Evolutionary conservation across 2,329 filamentous ascomycete genomes (phyloP).

Genomic region (Hymenoscyphus fraxineus): DNA sequence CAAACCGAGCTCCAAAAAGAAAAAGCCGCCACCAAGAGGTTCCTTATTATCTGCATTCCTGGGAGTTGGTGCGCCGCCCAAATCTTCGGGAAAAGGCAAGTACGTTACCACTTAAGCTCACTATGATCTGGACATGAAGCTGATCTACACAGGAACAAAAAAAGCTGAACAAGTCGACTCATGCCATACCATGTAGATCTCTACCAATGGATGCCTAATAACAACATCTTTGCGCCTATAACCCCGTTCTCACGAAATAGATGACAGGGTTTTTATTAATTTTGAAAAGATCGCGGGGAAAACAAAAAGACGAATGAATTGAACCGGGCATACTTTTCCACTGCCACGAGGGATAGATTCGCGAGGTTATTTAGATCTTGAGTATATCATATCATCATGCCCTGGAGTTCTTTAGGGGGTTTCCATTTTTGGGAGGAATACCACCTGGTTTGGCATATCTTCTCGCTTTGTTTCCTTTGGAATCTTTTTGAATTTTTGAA

Average conservation of each 20-base stretch:
- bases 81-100: conserved; percentile 31
- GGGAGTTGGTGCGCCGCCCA: conserved; percentile 25
- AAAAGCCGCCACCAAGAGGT: conserved; percentile 20
- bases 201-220: conserved; percentile 3
- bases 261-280: neutral
- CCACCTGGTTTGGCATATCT: conserved; percentile 7
- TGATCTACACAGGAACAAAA: conserved; percentile 27
- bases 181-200: conserved; percentile 27
- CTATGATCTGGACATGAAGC: neutral
- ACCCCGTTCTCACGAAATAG: conserved; percentile 5
- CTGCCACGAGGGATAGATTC: conserved; percentile 17
- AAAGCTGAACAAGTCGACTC: conserved; percentile 26
- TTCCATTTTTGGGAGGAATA: conserved; percentile 15
- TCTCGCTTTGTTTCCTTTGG: conserved; percentile 24
- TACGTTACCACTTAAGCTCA: conserved; percentile 3
- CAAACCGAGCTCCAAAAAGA: conserved; percentile 13
- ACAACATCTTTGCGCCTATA: conserved; percentile 2
- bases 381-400: conserved; percentile 8
- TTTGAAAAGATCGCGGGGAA: conserved; percentile 11
- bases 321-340: conserved; percentile 13
- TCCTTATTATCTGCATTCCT: conserved; percentile 27
- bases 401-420: neutral
- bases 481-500: conserved; percentile 15
- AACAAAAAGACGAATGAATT: conserved; percentile 11
- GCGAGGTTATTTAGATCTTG: conserved; percentile 9